Percentiles rank a stretch among this genome's conserved stretches.
phyloP scores from a whole-genome alignment of 2,329 filamentous ascomycete species.

The Periconia sp. region DNA sequence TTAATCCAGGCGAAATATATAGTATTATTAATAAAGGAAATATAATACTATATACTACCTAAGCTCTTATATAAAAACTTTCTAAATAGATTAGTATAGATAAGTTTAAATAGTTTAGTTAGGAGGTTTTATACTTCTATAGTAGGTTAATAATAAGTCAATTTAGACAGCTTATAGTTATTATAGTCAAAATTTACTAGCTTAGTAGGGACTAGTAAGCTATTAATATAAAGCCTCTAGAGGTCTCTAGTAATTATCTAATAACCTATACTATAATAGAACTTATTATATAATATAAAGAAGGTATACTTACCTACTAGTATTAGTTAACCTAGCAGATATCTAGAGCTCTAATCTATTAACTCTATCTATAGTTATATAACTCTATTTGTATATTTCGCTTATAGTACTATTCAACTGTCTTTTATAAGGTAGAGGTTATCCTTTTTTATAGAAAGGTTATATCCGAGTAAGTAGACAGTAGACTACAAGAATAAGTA shows the following conservation, averaged over 20 bases:
- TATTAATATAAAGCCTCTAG: neutral
- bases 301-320: neutral
- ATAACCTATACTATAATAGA: slow-evolving; percentile 7
- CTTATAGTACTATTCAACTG: neutral
- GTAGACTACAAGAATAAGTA: slow-evolving; percentile 8
- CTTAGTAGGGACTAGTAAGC: slow-evolving; percentile 1
- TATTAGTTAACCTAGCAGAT: neutral
- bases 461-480: neutral
- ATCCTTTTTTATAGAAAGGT: slow-evolving; percentile 1
- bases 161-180: slow-evolving; percentile 4
- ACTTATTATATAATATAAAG: slow-evolving; percentile 7
- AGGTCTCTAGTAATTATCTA: neutral
- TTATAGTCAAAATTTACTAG: slow-evolving; percentile 5
- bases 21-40: slow-evolving; percentile 9
- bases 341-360: neutral
- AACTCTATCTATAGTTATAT: slow-evolving; percentile 5
- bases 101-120: slow-evolving; percentile 6
- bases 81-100: slow-evolving; percentile 8
- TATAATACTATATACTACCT: slow-evolving; percentile 9
- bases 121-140: neutral
- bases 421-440: slow-evolving; percentile 3
- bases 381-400: neutral
- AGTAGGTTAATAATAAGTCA: neutral
- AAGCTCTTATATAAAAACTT: slow-evolving; percentile 4
- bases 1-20: slow-evolving; percentile 4